Evolutionary conservation across 2,329 filamentous ascomycete species (phyloP).

Genomic region (Colletotrichum costaricense): DNA sequence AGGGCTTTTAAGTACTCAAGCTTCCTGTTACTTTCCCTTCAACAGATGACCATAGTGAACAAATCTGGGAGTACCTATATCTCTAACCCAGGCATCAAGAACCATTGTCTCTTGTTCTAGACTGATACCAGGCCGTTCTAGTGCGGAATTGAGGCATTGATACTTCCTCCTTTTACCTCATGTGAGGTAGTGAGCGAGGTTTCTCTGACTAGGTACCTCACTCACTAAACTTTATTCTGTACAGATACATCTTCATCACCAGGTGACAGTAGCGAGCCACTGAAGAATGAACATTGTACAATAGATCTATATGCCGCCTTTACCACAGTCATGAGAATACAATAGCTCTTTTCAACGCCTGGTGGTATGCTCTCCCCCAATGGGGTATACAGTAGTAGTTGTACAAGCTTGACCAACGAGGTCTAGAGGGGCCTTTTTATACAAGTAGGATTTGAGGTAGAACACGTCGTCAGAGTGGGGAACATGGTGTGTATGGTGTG

Average conservation of each 20-base stretch:
- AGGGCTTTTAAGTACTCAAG: too few relatives aligned
- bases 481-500: background rate
- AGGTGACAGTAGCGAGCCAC: too few relatives aligned
- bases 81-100: too few relatives aligned
- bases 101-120: too few relatives aligned
- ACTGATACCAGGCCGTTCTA: background rate
- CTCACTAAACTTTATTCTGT: background rate
- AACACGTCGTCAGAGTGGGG: slow-evolving; percentile 1
- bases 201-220: background rate
- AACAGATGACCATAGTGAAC: too few relatives aligned
- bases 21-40: too few relatives aligned
- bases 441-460: background rate
- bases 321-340: background rate
- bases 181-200: background rate
- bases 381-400: background rate
- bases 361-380: slow-evolving; percentile 1
- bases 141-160: too few relatives aligned
- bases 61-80: too few relatives aligned
- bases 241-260: background rate
- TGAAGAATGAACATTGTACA: background rate
- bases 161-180: background rate
- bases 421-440: background rate
- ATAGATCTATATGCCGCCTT: background rate
- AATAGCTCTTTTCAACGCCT: slow-evolving; percentile 21
- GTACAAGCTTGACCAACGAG: background rate